Percentiles rank a stretch among this genome's conserved stretches.
phyloP scores from a whole-genome alignment of 2,329 filamentous ascomycete species.

The Myriangium duriaei region DNA sequence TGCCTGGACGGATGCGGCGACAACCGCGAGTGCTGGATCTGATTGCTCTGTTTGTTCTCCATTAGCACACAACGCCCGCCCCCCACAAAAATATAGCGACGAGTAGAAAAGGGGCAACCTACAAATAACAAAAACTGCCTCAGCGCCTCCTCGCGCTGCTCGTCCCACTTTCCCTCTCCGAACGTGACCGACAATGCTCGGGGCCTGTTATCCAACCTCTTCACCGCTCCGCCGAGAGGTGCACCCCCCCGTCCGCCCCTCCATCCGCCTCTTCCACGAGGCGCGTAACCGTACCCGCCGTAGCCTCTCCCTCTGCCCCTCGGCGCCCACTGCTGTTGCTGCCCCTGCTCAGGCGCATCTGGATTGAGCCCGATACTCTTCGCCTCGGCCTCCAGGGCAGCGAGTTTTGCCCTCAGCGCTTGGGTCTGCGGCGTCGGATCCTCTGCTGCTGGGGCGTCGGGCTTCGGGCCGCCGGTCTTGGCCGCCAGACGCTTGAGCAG shows the following conservation, averaged over 20 bases:
- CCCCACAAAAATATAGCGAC: not conserved
- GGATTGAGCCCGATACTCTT: conserved; percentile 56
- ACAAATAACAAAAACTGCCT: conserved; percentile 52
- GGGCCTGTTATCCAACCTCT: conserved; percentile 63
- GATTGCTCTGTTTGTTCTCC: conserved; percentile 10
- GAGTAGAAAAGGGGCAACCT: conserved; percentile 5
- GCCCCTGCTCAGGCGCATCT: conserved; percentile 28
- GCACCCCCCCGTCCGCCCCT: conserved; percentile 35
- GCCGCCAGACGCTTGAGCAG: conserved; percentile 46
- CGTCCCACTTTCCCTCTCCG: conserved; percentile 46
- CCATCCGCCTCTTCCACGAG: conserved; percentile 27
- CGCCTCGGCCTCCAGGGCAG: conserved; percentile 61
- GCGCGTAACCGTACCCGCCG: conserved; percentile 27
- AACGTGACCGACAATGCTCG: conserved; percentile 50
- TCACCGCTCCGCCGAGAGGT: conserved; percentile 38
- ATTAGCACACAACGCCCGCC: too few species aligned
- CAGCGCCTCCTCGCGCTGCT: conserved; percentile 55
- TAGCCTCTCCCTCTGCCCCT: conserved; percentile 29
- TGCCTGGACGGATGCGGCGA: conserved; percentile 25
- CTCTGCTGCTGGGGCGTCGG: conserved; percentile 16
- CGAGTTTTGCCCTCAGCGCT: conserved; percentile 56
- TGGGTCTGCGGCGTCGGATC: conserved; percentile 42
- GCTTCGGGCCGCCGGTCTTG: conserved; percentile 18
- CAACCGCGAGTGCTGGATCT: conserved; percentile 26
- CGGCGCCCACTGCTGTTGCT: conserved; percentile 23